Conservation (phyloP, 73 alveolate species). For the Tetrahymena borealis region DNA sequence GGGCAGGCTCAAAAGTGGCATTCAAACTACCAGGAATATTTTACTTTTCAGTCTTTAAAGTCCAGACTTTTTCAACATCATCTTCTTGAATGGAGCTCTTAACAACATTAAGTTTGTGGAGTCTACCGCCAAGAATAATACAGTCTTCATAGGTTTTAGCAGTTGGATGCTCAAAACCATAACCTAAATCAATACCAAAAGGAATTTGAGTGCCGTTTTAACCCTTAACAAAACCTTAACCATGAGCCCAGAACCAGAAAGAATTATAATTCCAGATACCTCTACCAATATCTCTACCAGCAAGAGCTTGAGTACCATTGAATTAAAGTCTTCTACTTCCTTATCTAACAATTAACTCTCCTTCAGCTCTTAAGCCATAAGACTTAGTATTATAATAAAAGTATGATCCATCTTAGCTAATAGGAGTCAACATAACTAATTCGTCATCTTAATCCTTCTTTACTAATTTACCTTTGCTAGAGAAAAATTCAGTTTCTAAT, state of each 20-base stretch:
- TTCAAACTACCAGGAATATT: background rate
- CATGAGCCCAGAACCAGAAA: slow-evolving; percentile 3
- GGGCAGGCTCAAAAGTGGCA: background rate
- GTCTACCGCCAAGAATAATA: background rate
- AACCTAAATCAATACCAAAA: background rate
- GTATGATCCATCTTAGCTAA: background rate
- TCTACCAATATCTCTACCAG: background rate
- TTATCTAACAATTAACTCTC: background rate
- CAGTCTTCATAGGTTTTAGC: background rate
- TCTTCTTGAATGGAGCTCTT: background rate
- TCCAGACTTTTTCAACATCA: background rate
- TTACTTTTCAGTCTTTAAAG: background rate
- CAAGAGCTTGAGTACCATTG: background rate
- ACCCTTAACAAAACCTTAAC: background rate
- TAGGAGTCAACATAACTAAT: background rate
- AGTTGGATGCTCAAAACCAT: background rate
- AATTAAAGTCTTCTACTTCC: background rate
- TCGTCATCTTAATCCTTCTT: background rate
- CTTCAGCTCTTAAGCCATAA: background rate
- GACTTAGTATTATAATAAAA: background rate
- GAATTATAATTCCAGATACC: background rate
- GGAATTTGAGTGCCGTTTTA: background rate
- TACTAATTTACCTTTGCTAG: background rate
- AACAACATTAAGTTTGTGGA: background rate
- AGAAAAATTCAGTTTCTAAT: background rate